Evolutionary conservation across 2,329 filamentous ascomycete genomes (phyloP).

Genomic region (Ophiosphaerella herpotricha): DNA sequence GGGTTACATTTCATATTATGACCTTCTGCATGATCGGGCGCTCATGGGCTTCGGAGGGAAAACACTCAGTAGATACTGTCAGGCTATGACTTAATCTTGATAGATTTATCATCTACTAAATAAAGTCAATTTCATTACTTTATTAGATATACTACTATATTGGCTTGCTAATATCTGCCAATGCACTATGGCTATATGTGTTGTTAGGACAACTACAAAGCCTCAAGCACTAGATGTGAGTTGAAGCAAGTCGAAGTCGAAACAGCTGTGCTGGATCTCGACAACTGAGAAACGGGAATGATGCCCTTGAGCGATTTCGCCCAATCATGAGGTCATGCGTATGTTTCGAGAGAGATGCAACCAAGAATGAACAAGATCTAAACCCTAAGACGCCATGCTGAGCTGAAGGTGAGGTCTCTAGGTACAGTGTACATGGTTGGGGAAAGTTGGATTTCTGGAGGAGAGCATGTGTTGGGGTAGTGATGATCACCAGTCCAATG

Average conservation of each 20-base stretch:
- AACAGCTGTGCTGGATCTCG: neutral
- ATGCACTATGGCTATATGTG: no score
- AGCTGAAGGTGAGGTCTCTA: neutral
- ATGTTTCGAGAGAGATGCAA: neutral
- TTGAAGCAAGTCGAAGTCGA: neutral
- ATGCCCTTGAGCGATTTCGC: neutral
- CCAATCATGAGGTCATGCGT: neutral
- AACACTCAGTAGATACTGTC: neutral
- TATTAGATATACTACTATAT: neutral
- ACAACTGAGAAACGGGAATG: neutral
- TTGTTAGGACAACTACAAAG: no score
- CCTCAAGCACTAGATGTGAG: neutral
- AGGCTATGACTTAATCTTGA: neutral
- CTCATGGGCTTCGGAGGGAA: constrained; percentile 6
- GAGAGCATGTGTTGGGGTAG: neutral
- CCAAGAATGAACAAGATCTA: neutral
- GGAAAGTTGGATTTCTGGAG: neutral
- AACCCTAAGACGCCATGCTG: constrained; percentile 3
- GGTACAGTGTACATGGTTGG: constrained; percentile 2
- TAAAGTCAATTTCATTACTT: constrained; percentile 2
- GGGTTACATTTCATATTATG: neutral
- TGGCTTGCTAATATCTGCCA: neutral
- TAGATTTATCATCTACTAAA: constrained; percentile 1
- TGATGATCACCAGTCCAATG: neutral
- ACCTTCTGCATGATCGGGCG: constrained; percentile 22